phyloP scores from a whole-genome alignment of 768 basidiomycete genomes.

The Lyophyllum decastes region DNA sequence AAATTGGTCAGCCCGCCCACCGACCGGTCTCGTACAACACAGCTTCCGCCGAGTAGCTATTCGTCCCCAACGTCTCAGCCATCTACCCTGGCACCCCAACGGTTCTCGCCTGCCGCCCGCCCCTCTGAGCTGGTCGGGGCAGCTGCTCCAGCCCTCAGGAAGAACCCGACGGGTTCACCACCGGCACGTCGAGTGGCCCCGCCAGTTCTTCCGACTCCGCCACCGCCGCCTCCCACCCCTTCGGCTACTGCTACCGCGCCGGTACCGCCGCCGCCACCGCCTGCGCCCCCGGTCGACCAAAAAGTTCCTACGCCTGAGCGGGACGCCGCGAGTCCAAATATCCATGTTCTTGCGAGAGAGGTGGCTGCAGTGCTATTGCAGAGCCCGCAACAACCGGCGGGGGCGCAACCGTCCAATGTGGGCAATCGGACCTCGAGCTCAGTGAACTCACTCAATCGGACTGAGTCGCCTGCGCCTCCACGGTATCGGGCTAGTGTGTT shows the following conservation, averaged over 20 bases:
- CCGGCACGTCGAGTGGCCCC: neutral
- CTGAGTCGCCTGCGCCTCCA: conserved; percentile 17
- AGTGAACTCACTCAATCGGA: neutral
- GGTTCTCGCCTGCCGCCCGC: neutral
- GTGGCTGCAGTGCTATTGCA: conserved; percentile 28
- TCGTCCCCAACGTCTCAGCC: conserved; percentile 2
- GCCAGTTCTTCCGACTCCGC: neutral
- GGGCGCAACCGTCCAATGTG: neutral
- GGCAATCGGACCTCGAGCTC: neutral
- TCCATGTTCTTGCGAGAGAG: conserved; percentile 29
- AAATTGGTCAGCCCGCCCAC: conserved; percentile 1
- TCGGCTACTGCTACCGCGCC: too few relatives aligned
- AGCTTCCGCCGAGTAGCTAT: neutral
- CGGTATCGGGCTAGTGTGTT: conserved; percentile 10
- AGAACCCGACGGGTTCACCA: neutral
- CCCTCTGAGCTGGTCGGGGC: neutral
- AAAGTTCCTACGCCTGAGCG: neutral
- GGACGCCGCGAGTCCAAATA: conserved; percentile 8
- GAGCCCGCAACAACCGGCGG: conserved; percentile 11
- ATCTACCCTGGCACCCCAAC: neutral
- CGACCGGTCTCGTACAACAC: neutral
- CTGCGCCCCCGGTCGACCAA: neutral
- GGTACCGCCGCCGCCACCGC: neutral
- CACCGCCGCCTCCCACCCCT: neutral
- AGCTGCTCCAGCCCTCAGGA: neutral